A percentile compares a stretch with the other conserved stretches of the same genome.
These are phyloP conservation scores for Paramecium tetraurelia DNA, from an alignment of 73 alveolate genomes.

Conservation along the genomic window DNA sequence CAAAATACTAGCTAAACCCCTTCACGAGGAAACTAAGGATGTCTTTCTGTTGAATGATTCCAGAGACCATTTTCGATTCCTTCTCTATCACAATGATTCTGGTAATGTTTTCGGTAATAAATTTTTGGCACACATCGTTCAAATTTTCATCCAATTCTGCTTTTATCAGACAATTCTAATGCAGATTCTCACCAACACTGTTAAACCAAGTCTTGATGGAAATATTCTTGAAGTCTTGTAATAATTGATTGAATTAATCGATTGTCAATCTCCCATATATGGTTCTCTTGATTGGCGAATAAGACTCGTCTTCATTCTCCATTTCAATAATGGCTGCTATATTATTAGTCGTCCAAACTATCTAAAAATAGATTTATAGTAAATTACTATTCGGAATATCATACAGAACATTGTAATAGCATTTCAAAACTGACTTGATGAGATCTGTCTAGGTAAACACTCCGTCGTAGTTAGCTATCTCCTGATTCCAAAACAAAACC, in stretches of 20 bases:
- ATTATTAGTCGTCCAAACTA: slow-evolving; percentile 3
- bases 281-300: neutral
- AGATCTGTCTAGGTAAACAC: slow-evolving; percentile 34
- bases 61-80: slow-evolving; percentile 11
- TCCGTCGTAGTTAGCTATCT: slow-evolving; percentile 26
- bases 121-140: neutral
- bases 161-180: neutral
- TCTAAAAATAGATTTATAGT: neutral
- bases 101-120: neutral
- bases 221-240: neutral
- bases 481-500: slow-evolving; percentile 41
- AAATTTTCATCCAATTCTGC: neutral
- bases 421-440: neutral
- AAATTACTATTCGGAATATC: slow-evolving; percentile 15
- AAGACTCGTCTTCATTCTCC: neutral
- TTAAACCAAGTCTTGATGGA: neutral
- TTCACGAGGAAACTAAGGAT: neutral
- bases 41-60: slow-evolving; percentile 24
- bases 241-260: slow-evolving; percentile 19
- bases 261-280: neutral
- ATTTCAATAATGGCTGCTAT: neutral
- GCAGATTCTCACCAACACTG: neutral
- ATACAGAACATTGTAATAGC: neutral
- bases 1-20: slow-evolving; percentile 29
- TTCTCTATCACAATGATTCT: slow-evolving; percentile 11